phyloP scores from a whole-genome alignment of 768 basidiomycete genomes.

The Suillus paluster region DNA sequence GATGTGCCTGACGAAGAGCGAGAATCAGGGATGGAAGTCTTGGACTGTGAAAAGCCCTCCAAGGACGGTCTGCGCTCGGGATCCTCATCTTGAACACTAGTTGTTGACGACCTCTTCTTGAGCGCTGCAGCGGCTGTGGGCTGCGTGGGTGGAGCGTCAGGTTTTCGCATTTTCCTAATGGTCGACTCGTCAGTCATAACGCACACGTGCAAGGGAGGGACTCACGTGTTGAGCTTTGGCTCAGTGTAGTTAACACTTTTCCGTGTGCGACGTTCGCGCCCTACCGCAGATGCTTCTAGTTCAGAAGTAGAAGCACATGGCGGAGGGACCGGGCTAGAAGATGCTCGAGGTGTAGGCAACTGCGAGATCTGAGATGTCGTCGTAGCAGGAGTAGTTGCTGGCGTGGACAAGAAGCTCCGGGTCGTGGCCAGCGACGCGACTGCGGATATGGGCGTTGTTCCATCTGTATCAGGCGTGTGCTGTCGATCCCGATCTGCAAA shows the following conservation, averaged over 20 bases:
- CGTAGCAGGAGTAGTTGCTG: slow-evolving; percentile 46
- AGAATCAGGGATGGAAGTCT: slow-evolving; percentile 39
- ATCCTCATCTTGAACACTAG: slow-evolving; percentile 40
- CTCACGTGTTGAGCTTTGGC: slow-evolving; percentile 87
- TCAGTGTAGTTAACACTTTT: slow-evolving; percentile 89
- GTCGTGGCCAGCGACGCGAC: slow-evolving; percentile 39
- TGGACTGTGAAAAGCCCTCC: slow-evolving; percentile 40
- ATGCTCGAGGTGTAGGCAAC: slow-evolving; percentile 55
- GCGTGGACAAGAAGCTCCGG: slow-evolving; percentile 46
- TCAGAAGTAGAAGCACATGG: slow-evolving; percentile 39
- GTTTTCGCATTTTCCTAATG: slow-evolving; percentile 87
- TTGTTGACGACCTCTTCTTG: slow-evolving; percentile 50
- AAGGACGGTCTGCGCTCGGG: slow-evolving; percentile 44
- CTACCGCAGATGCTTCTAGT: slow-evolving; percentile 31
- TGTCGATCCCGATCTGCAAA: slow-evolving; percentile 41
- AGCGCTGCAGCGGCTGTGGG: slow-evolving; percentile 30
- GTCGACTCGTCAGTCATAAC: slow-evolving; percentile 13
- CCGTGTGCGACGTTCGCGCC: slow-evolving; percentile 60
- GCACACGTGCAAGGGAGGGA: slow-evolving; percentile 21
- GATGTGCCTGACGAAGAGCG: slow-evolving; percentile 43
- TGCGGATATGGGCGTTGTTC: slow-evolving; percentile 38
- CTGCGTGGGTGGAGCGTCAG: slow-evolving; percentile 54
- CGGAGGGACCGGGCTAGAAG: slow-evolving; percentile 47
- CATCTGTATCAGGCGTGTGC: slow-evolving; percentile 40
- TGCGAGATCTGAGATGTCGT: slow-evolving; percentile 37